phyloP scores from a whole-genome alignment of 192 early-diverging fungal genomes.

The Podila verticillata region DNA sequence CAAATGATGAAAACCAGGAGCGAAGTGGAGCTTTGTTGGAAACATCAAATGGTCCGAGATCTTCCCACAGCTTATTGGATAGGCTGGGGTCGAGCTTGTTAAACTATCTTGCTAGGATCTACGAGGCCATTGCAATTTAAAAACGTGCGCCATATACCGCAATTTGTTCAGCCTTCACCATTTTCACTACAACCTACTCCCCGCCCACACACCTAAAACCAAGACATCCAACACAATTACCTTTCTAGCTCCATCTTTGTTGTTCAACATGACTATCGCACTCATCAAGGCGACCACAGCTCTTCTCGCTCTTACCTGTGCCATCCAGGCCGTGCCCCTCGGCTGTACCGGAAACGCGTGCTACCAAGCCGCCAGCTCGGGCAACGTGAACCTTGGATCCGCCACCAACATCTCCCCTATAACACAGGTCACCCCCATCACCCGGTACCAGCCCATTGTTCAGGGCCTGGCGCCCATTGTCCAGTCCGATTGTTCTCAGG shows the following conservation, averaged over 20 bases:
- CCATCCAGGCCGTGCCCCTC: conserved; percentile 17
- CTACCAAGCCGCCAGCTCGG: conserved; percentile 5
- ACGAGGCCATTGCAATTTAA: too few relatives aligned
- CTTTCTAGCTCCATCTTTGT: not conserved
- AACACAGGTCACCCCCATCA: conserved; percentile 24
- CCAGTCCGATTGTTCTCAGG: conserved; percentile 7
- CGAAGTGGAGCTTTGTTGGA: too few relatives aligned
- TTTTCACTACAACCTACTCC: too few relatives aligned
- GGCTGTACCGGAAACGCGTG: conserved; percentile 9
- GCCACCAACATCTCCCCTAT: conserved; percentile 17
- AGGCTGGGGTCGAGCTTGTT: too few relatives aligned
- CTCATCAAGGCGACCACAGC: conserved; percentile 14
- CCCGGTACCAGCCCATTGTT: conserved; percentile 27
- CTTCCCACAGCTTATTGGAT: too few relatives aligned
- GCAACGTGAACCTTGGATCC: conserved; percentile 6
- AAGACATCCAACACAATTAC: not conserved
- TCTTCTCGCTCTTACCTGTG: conserved; percentile 1
- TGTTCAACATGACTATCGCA: not conserved
- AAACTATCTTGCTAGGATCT: too few relatives aligned
- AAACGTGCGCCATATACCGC: too few relatives aligned
- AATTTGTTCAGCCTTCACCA: too few relatives aligned
- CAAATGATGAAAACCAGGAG: too few relatives aligned
- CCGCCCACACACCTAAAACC: not conserved
- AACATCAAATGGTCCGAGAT: too few relatives aligned
- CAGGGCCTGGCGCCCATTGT: conserved; percentile 19